phyloP scores from a whole-genome alignment of 2,329 filamentous ascomycete genomes.

The Cladophialophora exuberans region DNA sequence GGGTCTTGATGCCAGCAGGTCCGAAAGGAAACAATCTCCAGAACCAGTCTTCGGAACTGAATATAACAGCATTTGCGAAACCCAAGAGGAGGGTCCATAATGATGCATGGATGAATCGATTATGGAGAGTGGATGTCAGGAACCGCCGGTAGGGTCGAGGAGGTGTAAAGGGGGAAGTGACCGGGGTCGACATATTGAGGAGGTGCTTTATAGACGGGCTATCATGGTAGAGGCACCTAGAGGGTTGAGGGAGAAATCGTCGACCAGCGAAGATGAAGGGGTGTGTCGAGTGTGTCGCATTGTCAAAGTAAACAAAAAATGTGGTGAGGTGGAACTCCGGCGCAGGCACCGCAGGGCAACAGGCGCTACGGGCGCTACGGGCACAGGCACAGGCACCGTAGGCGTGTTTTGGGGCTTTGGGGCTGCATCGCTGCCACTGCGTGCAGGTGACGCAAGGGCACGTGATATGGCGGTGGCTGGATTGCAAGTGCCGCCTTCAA shows the following conservation, averaged over 20 bases:
- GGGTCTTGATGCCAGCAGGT: slow-evolving; percentile 71
- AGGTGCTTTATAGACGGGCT: neutral
- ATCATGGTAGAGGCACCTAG: slow-evolving; percentile 22
- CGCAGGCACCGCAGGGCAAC: no score
- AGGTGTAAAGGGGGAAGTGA: slow-evolving; percentile 11
- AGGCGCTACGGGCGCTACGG: no score
- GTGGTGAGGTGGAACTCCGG: neutral
- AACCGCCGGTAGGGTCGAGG: slow-evolving; percentile 76
- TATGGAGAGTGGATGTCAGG: slow-evolving; percentile 83
- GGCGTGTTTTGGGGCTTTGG: slow-evolving; percentile 2
- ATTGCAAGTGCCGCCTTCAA: slow-evolving; percentile 10
- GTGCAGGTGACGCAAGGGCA: slow-evolving; percentile 5
- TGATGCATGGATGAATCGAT: slow-evolving; percentile 80
- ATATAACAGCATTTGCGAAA: slow-evolving; percentile 71
- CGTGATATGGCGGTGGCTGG: slow-evolving; percentile 21
- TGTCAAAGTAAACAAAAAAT: slow-evolving; percentile 3
- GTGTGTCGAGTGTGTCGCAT: neutral
- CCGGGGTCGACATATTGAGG: slow-evolving; percentile 19
- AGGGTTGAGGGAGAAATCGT: slow-evolving; percentile 21
- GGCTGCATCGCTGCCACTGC: no score
- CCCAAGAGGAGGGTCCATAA: slow-evolving; percentile 70
- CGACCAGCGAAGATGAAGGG: slow-evolving; percentile 18
- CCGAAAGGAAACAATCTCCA: slow-evolving; percentile 89
- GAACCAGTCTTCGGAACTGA: slow-evolving; percentile 70
- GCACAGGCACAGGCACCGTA: neutral